phyloP scores from a whole-genome alignment of 108 stramenopile genomes.

The Conticribra guillardii region DNA sequence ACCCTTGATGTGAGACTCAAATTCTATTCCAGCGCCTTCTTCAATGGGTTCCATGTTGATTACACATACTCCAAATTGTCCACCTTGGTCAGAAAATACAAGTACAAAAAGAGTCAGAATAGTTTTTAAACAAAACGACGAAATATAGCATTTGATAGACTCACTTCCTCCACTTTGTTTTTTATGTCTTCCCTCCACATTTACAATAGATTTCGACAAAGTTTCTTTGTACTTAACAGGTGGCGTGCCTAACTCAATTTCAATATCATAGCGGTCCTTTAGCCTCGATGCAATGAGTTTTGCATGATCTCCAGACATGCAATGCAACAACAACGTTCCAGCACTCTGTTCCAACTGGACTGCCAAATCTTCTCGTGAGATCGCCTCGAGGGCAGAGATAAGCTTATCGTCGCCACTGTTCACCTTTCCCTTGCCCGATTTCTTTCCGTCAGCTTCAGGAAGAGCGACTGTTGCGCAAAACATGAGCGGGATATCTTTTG shows the following conservation, averaged over 20 bases:
- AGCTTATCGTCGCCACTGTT: constrained; percentile 37
- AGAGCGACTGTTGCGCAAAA: constrained; percentile 30
- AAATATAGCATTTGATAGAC: background rate
- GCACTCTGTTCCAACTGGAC: constrained; percentile 27
- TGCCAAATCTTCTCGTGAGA: constrained; percentile 45
- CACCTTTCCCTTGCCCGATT: constrained; percentile 19
- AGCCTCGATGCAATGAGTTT: constrained; percentile 31
- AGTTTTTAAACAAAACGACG: background rate
- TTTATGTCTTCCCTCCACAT: constrained; percentile 41
- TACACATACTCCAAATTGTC: constrained; percentile 48
- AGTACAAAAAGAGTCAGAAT: background rate
- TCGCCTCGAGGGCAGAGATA: constrained; percentile 22
- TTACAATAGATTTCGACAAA: constrained; percentile 12
- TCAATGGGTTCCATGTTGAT: constrained; percentile 45
- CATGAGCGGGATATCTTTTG: constrained; percentile 34
- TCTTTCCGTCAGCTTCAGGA: constrained; percentile 8
- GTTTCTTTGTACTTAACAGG: constrained; percentile 44
- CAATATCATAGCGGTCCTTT: constrained; percentile 40
- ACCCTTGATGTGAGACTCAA: constrained; percentile 40
- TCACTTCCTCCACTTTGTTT: constrained; percentile 44
- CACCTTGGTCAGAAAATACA: background rate
- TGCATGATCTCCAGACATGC: constrained; percentile 41
- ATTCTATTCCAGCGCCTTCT: constrained; percentile 37
- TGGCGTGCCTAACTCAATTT: constrained; percentile 30
- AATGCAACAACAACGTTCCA: constrained; percentile 27